Conservation (phyloP, 2,329 filamentous ascomycete species). For the Penicillium aurantiogriseum region DNA sequence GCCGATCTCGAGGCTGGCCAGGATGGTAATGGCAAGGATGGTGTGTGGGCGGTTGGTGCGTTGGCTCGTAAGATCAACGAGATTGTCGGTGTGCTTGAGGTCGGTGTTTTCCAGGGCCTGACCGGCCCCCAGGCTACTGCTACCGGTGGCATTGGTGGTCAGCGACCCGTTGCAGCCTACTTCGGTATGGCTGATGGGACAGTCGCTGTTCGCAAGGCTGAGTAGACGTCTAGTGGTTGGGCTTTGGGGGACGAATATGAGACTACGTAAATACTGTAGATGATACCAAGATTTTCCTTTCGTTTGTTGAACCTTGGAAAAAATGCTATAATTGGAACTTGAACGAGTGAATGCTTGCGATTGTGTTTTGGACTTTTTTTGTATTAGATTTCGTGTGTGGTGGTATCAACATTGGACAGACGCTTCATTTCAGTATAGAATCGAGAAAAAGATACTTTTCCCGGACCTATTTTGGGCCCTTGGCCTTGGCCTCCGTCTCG, state of each 20-base stretch:
- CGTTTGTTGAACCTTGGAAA: not conserved
- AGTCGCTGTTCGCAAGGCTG: conserved; percentile 56
- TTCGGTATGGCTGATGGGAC: conserved; percentile 83
- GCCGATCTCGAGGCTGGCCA: conserved; percentile 52
- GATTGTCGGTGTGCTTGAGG: conserved; percentile 85
- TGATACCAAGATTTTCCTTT: conserved; percentile 24
- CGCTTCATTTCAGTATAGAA: conserved; percentile 12
- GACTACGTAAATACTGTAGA: conserved; percentile 18
- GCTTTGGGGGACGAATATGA: not conserved
- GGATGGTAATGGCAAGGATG: conserved; percentile 58
- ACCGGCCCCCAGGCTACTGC: conserved; percentile 70
- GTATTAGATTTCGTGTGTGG: conserved; percentile 17
- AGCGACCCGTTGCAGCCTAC: conserved; percentile 91
- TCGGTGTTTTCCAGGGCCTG: conserved; percentile 81
- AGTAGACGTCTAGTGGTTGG: conserved; percentile 6
- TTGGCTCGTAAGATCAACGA: conserved; percentile 73
- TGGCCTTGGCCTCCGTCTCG: conserved; percentile 84
- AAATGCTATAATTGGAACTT: conserved; percentile 5
- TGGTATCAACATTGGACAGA: conserved; percentile 20
- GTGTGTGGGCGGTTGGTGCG: conserved; percentile 75
- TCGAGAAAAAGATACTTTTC: conserved; percentile 11
- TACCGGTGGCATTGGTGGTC: conserved; percentile 65
- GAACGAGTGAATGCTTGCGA: conserved; percentile 6
- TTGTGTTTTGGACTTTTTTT: conserved; percentile 6
- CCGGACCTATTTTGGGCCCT: conserved; percentile 62